phyloP scores from a whole-genome alignment of 73 alveolate genomes.

The Effrenium voratum region DNA sequence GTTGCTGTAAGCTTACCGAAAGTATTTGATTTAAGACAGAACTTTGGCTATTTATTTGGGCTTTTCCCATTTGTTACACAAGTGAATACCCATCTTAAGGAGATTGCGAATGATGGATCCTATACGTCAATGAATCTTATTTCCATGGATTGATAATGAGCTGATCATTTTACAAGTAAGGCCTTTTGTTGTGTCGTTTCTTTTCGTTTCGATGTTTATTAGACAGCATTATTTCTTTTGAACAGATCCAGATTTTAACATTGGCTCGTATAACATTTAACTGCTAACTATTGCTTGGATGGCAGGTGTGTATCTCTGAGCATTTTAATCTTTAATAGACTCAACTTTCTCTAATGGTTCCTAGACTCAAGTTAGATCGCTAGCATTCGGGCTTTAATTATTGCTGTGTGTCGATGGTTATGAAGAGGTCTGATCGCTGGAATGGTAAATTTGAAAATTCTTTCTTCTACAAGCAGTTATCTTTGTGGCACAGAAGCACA shows the following conservation, averaged over 20 bases:
- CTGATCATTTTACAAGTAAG: slow-evolving; percentile 7
- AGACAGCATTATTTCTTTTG: slow-evolving; percentile 48
- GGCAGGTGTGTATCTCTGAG: slow-evolving; percentile 44
- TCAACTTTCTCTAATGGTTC: not conserved
- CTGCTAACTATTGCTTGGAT: slow-evolving; percentile 43
- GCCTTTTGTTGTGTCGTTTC: not conserved
- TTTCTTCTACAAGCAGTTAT: slow-evolving; percentile 34
- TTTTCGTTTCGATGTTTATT: not conserved
- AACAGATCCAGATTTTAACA: slow-evolving; percentile 47
- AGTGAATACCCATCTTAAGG: slow-evolving; percentile 63
- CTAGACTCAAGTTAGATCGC: not conserved
- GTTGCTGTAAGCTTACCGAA: too few species aligned
- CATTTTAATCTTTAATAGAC: slow-evolving; percentile 30
- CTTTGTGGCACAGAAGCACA: not conserved
- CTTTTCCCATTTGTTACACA: slow-evolving; percentile 30
- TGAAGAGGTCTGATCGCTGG: too few species aligned
- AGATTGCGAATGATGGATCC: slow-evolving; percentile 37
- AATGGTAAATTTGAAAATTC: not conserved
- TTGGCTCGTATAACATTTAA: slow-evolving; percentile 39
- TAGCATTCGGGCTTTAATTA: slow-evolving; percentile 28
- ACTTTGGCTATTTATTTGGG: slow-evolving; percentile 50
- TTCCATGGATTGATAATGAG: not conserved
- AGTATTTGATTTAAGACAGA: not conserved
- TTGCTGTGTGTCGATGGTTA: too few species aligned
- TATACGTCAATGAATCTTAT: not conserved